Evolutionary conservation across 129 eudicot species (phyloP), one percentile per base, ranked within the genome.

Genomic region (Tanacetum coccineum): DNA sequence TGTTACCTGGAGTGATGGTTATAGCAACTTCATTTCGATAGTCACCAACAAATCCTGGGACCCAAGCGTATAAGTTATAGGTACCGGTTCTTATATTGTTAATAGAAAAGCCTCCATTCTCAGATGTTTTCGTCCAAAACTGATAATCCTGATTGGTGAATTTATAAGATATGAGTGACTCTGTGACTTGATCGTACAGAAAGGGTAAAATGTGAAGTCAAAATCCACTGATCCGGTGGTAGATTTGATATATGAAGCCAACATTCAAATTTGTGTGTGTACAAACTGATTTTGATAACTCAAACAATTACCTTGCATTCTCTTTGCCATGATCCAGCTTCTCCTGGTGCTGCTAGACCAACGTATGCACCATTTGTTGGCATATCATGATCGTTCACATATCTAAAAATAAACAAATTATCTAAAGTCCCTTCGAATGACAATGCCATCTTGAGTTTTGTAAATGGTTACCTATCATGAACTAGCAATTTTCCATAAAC

Each of bases 261-360:
- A 19, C 64, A 8, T 13, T 68, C 1, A 9, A 19, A 7, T 18
- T 1, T 25, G 21, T 58, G 36, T 20, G 15, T 6, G 8, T 10
- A 44, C 19, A 21, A 42, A 69, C 2, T 7, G n/a, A 13, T 18
- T 47, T 20, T 21, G 19, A 69, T 48, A 67, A n/a, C 1, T 26
- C 5, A 9, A 49, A 56, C 10, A 48, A 71, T 61, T 15, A 92
- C 98, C 96, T 92, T 92, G 96, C 96, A 85, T 76, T 92, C 98
- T 77, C 89, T 78, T 83, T 92, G 98, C 98, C 98, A 92, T 25
- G 98, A 92, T 54, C 98, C 98, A 25, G 72, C 75, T 22, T 82
- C 95, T 40, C 98, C 98, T 1, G 89, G 96, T 22, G 73, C 66
- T 49, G 98, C 98, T 67, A 92, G 74, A 11, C 99, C 99, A 19